These are phyloP conservation scores for Kuraishia capsulata DNA, from an alignment of 805 yeast genomes.

Conservation along the genomic window DNA sequence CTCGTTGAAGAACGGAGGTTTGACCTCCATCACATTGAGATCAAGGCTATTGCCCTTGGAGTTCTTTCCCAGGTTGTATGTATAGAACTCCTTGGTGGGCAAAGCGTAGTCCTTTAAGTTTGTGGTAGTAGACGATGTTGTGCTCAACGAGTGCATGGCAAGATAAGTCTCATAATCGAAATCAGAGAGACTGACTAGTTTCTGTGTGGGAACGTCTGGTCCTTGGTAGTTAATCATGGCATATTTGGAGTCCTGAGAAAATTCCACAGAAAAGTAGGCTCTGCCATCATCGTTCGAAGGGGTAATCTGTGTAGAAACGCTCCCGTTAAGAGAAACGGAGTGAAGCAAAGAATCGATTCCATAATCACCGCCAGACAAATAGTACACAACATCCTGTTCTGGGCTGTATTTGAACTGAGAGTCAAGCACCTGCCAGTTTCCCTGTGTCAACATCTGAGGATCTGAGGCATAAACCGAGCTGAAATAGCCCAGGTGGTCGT, in stretches of 20 bases:
- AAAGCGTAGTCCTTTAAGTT: conserved; percentile 27
- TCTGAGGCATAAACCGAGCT: conserved; percentile 28
- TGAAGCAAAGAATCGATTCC: conserved; percentile 53
- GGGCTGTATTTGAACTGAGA: conserved; percentile 36
- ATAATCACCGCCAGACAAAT: conserved; percentile 46
- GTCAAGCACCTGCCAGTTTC: conserved; percentile 44
- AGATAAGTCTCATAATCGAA: conserved; percentile 3
- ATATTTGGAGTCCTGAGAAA: conserved; percentile 51
- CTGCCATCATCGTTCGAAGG: conserved; percentile 21
- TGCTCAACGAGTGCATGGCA: conserved; percentile 2
- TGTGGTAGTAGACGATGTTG: background rate
- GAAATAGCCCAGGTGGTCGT: conserved; percentile 57
- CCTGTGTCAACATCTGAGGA: conserved; percentile 33
- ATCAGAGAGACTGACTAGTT: conserved; percentile 21
- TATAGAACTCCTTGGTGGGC: conserved; percentile 38
- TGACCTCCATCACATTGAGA: conserved; percentile 46
- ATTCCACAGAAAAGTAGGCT: conserved; percentile 29
- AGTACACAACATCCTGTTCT: conserved; percentile 39
- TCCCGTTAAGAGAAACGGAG: conserved; percentile 29
- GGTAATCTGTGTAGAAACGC: conserved; percentile 9
- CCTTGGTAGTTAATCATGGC: conserved; percentile 36
- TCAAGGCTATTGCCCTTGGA: conserved; percentile 17
- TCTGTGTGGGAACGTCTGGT: conserved; percentile 39
- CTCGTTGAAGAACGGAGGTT: conserved; percentile 45
- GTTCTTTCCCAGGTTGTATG: conserved; percentile 18